A percentile compares a stretch with the other conserved stretches of the same genome.
Conservation (phyloP, 2,329 filamentous ascomycete species). For the Aspergillus candidus region DNA sequence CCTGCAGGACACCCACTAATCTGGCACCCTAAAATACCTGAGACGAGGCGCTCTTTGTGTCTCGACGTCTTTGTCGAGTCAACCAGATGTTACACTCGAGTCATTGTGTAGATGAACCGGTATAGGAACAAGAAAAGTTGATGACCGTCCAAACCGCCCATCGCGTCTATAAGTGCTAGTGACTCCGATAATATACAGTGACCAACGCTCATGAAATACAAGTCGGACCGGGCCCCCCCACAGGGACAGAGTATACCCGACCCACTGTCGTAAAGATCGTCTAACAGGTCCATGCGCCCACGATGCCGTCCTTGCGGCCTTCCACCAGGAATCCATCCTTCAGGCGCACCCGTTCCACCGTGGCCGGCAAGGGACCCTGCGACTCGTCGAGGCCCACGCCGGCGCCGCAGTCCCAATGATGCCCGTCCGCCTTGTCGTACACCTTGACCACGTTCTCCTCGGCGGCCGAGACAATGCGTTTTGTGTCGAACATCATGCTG, state of each 20-base stretch:
- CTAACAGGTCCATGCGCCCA: conserved; percentile 84
- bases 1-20: no score
- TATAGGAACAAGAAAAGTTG: no score
- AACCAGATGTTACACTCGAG: no score
- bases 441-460: conserved; percentile 94
- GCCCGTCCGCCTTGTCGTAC: conserved; percentile 92
- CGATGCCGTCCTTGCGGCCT: conserved; percentile 76
- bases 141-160: no score
- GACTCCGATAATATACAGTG: no score
- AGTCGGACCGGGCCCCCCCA: no score
- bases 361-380: conserved; percentile 58
- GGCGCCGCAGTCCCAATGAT: conserved; percentile 94
- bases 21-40: no score
- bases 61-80: no score
- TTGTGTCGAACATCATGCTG: conserved; percentile 93
- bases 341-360: conserved; percentile 80
- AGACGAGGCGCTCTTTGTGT: no score
- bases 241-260: not conserved
- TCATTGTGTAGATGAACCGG: no score
- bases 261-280: conserved; percentile 1
- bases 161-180: no score
- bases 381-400: conserved; percentile 59
- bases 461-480: conserved; percentile 82
- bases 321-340: conserved; percentile 93
- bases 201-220: no score